Evolutionary conservation across 176 grass and related monocot species (phyloP), one percentile per base, ranked within the genome.

Genomic region (Hyparrhenia diplandra): DNA sequence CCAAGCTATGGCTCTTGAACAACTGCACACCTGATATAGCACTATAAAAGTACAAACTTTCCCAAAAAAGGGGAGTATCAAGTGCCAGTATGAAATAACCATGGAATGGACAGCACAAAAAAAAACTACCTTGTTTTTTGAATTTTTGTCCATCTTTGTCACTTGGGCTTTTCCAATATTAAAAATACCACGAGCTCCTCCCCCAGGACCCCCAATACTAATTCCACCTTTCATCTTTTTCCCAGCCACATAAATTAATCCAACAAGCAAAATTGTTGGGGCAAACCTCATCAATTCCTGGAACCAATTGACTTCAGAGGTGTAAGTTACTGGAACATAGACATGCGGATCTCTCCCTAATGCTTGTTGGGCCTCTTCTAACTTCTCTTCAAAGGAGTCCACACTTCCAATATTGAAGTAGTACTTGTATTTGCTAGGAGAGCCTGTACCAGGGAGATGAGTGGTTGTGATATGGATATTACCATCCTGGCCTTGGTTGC

Each of bases 401-500:
- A 98, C 88, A 21, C 92, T 98, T 71, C 95, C 95, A 87, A 98
- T 95, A 67, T 98, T 98, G 39, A 98, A 98, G 84, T 88, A 93
- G 80, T 85, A 98, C 71, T 89, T 91, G 72, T 83, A 95, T 30
- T 64, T 87, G 84, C 90, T 92, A 77, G 82, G 70, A 62, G 75
- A 45, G 13, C 79, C 60, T 79, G 51, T 75, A 32, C 75, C 71
- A 43, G 88, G 83, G 81, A 88, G 34, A 89, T 91, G 71, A 61
- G 52, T 78, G 66, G 83, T 88, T 20, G 86, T 73, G 10, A 88
- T 81, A 79, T 83, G 77, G 69, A 77, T 51, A 82, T 91, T 81
- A 86, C 69, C 74, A 54, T 84, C 68, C 64, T 83, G 73, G 69
- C 36, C 74, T 76, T 85, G 76, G 68, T 78, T 87, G 29, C 20